Conservation (phyloP, 169 alveolate species). For the Plasmodium gonderi region DNA sequence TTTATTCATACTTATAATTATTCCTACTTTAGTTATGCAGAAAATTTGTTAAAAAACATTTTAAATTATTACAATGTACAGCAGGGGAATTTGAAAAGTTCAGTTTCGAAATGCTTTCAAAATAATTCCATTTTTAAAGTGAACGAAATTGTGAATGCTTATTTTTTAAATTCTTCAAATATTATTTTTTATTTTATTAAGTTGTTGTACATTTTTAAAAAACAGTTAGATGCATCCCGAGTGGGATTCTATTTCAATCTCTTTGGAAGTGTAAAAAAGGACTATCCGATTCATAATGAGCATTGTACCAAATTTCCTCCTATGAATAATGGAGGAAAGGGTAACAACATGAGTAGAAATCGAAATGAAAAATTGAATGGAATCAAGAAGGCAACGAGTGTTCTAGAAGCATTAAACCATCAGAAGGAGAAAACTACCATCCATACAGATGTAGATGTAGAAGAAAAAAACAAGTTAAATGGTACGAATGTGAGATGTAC, state of each 20-base stretch:
- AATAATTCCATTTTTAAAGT: conserved; percentile 51
- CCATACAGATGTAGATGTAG: too few relatives aligned
- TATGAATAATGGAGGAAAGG: too few relatives aligned
- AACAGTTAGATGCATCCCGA: conserved; percentile 23
- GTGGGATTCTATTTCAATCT: not conserved
- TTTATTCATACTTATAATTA: conserved; percentile 34
- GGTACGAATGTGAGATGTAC: too few relatives aligned
- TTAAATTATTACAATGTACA: conserved; percentile 50
- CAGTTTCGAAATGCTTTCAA: conserved; percentile 49
- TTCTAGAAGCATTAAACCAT: too few relatives aligned
- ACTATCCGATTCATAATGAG: conserved; percentile 17
- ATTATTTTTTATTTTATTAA: conserved; percentile 39
- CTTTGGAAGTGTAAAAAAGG: conserved; percentile 33
- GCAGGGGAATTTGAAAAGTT: conserved; percentile 30
- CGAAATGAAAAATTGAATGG: not conserved
- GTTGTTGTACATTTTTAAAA: conserved; percentile 31
- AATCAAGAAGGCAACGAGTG: not conserved
- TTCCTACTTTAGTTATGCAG: conserved; percentile 31
- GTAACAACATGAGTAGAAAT: not conserved
- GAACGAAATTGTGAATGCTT: conserved; percentile 58
- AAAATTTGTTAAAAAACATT: conserved; percentile 8
- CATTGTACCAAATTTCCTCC: conserved; percentile 23
- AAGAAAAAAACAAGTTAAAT: too few relatives aligned
- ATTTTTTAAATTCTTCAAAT: conserved; percentile 48
- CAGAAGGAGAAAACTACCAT: too few relatives aligned